phyloP scores from a whole-genome alignment of 2,329 filamentous ascomycete genomes.

The Thelonectria blattea region DNA sequence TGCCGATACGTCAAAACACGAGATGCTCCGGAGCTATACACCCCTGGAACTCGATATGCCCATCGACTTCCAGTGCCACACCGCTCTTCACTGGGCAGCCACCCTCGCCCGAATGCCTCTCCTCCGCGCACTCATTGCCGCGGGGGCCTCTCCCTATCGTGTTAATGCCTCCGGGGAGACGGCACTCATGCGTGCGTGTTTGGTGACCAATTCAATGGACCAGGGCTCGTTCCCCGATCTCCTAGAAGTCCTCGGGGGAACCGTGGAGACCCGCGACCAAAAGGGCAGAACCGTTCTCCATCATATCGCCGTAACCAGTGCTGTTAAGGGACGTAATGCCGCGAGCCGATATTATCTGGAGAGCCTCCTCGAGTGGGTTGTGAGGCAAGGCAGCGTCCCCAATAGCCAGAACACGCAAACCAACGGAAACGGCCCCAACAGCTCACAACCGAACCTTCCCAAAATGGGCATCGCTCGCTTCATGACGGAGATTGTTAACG shows the following conservation, averaged over 20 bases:
- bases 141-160: conserved; percentile 85
- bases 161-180: conserved; percentile 92
- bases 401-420: conserved; percentile 53
- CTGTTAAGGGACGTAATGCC: conserved; percentile 88
- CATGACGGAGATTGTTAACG: conserved; percentile 96
- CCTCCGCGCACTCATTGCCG: conserved; percentile 78
- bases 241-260: conserved; percentile 84
- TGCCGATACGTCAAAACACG: conserved; percentile 75
- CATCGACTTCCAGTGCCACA: conserved; percentile 87
- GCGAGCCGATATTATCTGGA: conserved; percentile 97
- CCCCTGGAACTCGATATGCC: conserved; percentile 88
- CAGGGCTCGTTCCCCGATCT: conserved; percentile 89
- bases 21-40: conserved; percentile 76
- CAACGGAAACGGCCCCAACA: conserved; percentile 45
- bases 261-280: conserved; percentile 88
- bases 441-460: conserved; percentile 53
- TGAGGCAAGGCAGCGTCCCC: conserved; percentile 76
- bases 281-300: conserved; percentile 92
- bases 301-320: conserved; percentile 94
- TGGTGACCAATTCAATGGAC: conserved; percentile 94
- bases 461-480: conserved; percentile 90
- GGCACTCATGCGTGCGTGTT: conserved; percentile 88
- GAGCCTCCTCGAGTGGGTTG: conserved; percentile 90
- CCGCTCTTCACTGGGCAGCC: conserved; percentile 94
- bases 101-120: conserved; percentile 87